A percentile compares a stretch with the other conserved stretches of the same genome.
phyloP scores from a whole-genome alignment of 1,139 yeast species.

The Zygoascus sp. region DNA sequence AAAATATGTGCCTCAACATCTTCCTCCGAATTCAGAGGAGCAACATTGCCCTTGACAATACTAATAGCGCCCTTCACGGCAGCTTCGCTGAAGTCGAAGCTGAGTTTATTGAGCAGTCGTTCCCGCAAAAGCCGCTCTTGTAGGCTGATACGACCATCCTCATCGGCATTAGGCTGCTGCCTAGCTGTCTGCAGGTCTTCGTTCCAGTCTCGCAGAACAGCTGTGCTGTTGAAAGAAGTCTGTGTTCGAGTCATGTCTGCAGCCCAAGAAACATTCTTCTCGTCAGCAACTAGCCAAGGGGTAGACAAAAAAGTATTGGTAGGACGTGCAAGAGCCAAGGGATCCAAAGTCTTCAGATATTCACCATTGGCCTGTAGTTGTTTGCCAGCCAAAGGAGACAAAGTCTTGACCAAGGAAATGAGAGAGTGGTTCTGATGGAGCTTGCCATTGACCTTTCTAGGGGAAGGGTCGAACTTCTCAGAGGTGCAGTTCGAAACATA shows the following conservation, averaged over 20 bases:
- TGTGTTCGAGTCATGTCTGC: constrained; percentile 67
- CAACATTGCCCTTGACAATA: constrained; percentile 66
- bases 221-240: constrained; percentile 19
- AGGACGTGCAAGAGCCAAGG: constrained; percentile 58
- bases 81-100: constrained; percentile 69
- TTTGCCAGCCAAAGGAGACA: constrained; percentile 51
- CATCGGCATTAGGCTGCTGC: constrained; percentile 37
- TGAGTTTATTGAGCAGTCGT: constrained; percentile 63
- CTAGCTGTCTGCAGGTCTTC: constrained; percentile 81
- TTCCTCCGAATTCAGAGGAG: constrained; percentile 79
- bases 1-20: constrained; percentile 55
- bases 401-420: constrained; percentile 46
- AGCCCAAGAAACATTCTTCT: constrained; percentile 26
- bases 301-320: constrained; percentile 54
- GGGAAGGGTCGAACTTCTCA: constrained; percentile 62
- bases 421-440: constrained; percentile 44
- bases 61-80: constrained; percentile 80
- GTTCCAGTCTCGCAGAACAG: constrained; percentile 68
- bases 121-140: constrained; percentile 75
- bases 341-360: constrained; percentile 44
- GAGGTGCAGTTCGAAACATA: constrained; percentile 66
- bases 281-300: constrained; percentile 64
- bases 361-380: constrained; percentile 44
- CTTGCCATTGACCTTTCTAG: constrained; percentile 39
- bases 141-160: constrained; percentile 35